These are phyloP conservation scores for Chionographis japonica DNA, from an alignment of 106 monocot species.

Conservation along the genomic window DNA sequence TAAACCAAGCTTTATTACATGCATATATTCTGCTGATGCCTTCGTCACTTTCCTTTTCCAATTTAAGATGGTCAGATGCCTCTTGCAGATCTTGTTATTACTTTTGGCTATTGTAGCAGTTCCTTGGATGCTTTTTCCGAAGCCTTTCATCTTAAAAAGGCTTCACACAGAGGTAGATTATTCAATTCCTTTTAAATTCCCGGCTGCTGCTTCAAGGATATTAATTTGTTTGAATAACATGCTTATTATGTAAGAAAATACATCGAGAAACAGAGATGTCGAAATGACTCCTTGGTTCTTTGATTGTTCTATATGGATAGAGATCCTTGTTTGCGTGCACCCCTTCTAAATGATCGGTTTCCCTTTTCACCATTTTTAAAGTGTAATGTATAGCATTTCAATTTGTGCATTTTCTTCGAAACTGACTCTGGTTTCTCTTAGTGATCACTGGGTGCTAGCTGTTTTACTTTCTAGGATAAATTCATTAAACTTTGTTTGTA, in stretches of 20 bases:
- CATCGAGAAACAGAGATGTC: too few species aligned
- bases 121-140: slow-evolving; percentile 98
- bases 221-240: neutral
- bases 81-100: slow-evolving; percentile 79
- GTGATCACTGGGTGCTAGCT: too few species aligned
- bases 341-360: too few species aligned
- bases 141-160: slow-evolving; percentile 90
- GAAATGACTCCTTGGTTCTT: neutral
- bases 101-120: slow-evolving; percentile 84
- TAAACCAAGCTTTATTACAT: neutral
- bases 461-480: too few species aligned
- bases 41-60: neutral
- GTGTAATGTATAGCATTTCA: too few species aligned
- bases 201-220: neutral
- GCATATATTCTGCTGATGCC: neutral
- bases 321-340: too few species aligned
- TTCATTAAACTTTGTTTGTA: too few species aligned
- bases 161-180: slow-evolving; percentile 75
- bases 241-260: too few species aligned
- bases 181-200: neutral
- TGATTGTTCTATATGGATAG: too few species aligned
- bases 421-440: too few species aligned
- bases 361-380: too few species aligned
- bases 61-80: slow-evolving; percentile 7
- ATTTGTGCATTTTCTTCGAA: too few species aligned